These are phyloP conservation scores for Luzula sylvatica DNA, from an alignment of 176 grass and related monocot genomes.

Conservation along the genomic window DNA sequence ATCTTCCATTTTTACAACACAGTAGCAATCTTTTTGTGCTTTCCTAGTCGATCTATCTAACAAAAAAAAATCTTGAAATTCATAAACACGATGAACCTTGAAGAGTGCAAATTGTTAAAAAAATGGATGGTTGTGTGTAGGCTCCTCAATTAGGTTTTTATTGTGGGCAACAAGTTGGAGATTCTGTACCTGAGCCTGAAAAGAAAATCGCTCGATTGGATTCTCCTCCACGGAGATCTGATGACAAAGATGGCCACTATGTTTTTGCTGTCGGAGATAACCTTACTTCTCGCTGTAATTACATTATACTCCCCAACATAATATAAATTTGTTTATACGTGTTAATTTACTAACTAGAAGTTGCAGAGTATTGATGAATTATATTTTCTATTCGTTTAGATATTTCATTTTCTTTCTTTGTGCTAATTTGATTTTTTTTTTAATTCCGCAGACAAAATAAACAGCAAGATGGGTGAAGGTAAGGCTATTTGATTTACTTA, in stretches of 20 bases:
- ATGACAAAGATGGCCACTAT: conserved; percentile 93
- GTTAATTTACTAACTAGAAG: no score
- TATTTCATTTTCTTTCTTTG: background rate
- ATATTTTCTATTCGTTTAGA: background rate
- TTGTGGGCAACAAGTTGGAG: conserved; percentile 67
- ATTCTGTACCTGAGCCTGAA: conserved; percentile 33
- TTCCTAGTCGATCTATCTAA: no score
- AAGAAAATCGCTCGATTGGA: conserved; percentile 29
- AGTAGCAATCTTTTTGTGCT: no score
- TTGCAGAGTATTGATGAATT: no score
- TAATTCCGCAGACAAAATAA: conserved; percentile 59
- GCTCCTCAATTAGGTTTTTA: conserved; percentile 50
- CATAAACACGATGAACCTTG: conserved; percentile 4
- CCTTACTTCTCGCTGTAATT: conserved; percentile 83
- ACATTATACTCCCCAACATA: conserved; percentile 6
- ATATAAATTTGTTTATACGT: conserved; percentile 2
- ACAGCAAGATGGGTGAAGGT: conserved; percentile 97
- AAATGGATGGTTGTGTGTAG: conserved; percentile 33
- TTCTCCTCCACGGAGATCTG: conserved; percentile 72
- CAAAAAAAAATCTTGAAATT: no score
- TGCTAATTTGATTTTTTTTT: conserved; percentile 13
- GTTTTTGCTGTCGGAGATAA: conserved; percentile 92
- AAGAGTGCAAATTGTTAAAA: conserved; percentile 34
- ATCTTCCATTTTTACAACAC: no score
- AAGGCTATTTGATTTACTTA: conserved; percentile 24